These are phyloP conservation scores for Pseudopithomyces chartarum DNA, from an alignment of 2,329 filamentous ascomycete genomes.

Conservation along the genomic window DNA sequence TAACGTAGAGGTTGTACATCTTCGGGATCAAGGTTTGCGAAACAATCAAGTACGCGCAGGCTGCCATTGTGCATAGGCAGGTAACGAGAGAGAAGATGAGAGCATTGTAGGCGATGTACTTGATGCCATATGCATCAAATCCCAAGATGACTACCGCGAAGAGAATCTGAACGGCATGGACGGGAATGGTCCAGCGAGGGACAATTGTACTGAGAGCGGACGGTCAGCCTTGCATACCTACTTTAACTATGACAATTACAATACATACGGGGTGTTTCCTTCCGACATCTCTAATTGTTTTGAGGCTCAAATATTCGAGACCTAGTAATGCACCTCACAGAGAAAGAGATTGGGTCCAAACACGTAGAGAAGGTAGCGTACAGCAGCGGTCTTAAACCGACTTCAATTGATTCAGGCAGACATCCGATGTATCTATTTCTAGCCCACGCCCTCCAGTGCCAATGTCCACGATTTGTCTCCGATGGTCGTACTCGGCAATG, in stretches of 20 bases:
- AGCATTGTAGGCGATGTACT: slow-evolving; percentile 50
- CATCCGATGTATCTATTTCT: neutral
- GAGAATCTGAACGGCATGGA: slow-evolving; percentile 37
- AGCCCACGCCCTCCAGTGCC: neutral
- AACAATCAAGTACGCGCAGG: slow-evolving; percentile 54
- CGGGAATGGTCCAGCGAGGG: slow-evolving; percentile 21
- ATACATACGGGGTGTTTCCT: neutral
- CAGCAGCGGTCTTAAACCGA: neutral
- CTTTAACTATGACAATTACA: too few relatives aligned
- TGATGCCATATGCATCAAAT: slow-evolving; percentile 54
- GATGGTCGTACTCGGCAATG: slow-evolving; percentile 2
- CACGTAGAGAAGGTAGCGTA: neutral
- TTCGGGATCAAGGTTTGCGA: slow-evolving; percentile 49
- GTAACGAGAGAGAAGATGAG: slow-evolving; percentile 23
- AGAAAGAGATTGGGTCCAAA: neutral
- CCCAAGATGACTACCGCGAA: slow-evolving; percentile 54
- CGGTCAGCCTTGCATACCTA: neutral
- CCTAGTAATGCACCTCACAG: neutral
- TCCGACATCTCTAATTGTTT: neutral
- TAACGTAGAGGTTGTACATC: slow-evolving; percentile 60
- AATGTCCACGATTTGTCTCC: neutral
- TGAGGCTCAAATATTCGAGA: neutral
- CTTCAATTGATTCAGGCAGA: neutral
- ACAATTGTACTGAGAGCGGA: slow-evolving; percentile 3
- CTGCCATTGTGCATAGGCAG: slow-evolving; percentile 53